These are phyloP conservation scores for Quercus agrifolia DNA, from an alignment of 306 rosid genomes.

Conservation along the genomic window DNA sequence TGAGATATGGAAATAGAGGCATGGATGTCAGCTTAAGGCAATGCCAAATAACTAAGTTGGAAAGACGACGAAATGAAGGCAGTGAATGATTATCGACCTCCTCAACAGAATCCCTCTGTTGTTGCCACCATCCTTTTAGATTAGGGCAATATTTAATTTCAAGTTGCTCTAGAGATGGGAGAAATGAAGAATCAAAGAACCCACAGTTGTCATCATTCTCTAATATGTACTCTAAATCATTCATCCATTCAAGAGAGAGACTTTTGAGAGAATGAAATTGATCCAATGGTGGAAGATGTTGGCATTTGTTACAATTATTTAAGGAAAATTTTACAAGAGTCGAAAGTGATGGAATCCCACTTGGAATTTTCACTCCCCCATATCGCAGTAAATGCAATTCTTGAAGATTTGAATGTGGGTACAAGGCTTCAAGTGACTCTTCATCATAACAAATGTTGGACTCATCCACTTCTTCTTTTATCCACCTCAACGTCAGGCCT, in stretches of 20 bases:
- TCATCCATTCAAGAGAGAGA: accelerated
- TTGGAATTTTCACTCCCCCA: neutral
- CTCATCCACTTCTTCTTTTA: accelerated
- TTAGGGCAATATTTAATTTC: neutral
- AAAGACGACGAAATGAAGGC: neutral
- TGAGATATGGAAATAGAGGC: slow-evolving; percentile 15
- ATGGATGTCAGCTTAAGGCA: slow-evolving; percentile 17
- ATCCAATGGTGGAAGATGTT: too few species aligned
- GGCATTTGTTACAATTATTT: accelerated
- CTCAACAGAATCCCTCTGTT: neutral
- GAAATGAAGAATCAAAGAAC: neutral
- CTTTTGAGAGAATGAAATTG: neutral
- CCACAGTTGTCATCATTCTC: too few species aligned
- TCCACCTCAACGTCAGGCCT: neutral
- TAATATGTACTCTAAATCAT: too few species aligned
- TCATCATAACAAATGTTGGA: neutral
- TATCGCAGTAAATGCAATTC: too few species aligned
- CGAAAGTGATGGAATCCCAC: slow-evolving; percentile 13
- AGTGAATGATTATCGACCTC: neutral
- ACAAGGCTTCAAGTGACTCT: too few species aligned
- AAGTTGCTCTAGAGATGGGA: slow-evolving; percentile 21
- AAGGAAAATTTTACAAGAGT: neutral
- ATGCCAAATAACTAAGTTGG: neutral
- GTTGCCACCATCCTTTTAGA: slow-evolving; percentile 28
- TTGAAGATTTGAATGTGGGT: too few species aligned